Evolutionary conservation across 2,329 filamentous ascomycete genomes (phyloP).

Genomic region (Ilyonectria mors-panacis): DNA sequence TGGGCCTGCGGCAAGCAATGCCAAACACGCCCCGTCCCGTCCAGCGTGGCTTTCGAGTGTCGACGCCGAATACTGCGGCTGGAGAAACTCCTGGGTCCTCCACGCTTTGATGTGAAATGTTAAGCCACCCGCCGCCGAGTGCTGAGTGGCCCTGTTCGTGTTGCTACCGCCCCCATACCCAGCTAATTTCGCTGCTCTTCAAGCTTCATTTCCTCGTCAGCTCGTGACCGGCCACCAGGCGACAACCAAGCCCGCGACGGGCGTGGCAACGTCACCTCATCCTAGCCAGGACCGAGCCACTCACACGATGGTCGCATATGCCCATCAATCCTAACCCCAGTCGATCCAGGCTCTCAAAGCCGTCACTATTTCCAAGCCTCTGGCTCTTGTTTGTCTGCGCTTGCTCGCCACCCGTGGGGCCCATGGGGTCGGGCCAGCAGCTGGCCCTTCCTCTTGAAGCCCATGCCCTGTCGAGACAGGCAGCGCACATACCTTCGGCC

Average conservation of each 20-base stretch:
- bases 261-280: constrained; percentile 41
- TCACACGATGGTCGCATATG: constrained; percentile 30
- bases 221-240: constrained; percentile 34
- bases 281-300: constrained; percentile 32
- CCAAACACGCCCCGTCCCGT: constrained; percentile 44
- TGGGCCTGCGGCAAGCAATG: constrained; percentile 35
- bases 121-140: constrained; percentile 37
- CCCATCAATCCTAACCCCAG: constrained; percentile 22
- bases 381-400: constrained; percentile 28
- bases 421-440: constrained; percentile 10
- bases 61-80: constrained; percentile 31
- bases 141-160: constrained; percentile 25
- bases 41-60: constrained; percentile 6
- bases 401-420: constrained; percentile 5
- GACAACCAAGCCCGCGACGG: constrained; percentile 27
- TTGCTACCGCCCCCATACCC: constrained; percentile 24
- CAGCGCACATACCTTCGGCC: constrained; percentile 8
- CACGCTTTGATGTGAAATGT: constrained; percentile 39
- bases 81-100: constrained; percentile 30
- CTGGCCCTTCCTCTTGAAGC: constrained; percentile 5
- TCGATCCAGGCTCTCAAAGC: constrained; percentile 19
- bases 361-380: constrained; percentile 29
- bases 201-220: constrained; percentile 46
- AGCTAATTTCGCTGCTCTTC: constrained; percentile 47
- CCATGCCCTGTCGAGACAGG: constrained; percentile 8